Percentiles rank a stretch among this genome's conserved stretches.
These are phyloP conservation scores for Salisapilia sapeloensis DNA, from an alignment of 352 stramenopile species.

Conservation along the genomic window DNA sequence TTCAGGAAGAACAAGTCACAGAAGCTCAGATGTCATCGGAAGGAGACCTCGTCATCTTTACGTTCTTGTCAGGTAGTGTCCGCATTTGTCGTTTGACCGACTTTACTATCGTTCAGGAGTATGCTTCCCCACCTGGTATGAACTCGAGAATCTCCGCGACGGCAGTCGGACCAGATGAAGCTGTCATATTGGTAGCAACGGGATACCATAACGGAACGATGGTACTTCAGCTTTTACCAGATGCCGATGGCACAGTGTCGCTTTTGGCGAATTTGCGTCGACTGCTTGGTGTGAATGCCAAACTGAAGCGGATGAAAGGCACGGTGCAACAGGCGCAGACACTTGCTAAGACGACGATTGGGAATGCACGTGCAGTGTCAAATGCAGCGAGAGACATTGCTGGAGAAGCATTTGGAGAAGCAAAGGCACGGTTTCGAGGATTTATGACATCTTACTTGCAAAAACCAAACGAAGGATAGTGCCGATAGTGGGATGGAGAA, in stretches of 20 bases:
- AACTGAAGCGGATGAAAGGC: slow-evolving; percentile 76
- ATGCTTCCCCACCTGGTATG: slow-evolving; percentile 10
- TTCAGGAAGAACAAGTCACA: slow-evolving; percentile 23
- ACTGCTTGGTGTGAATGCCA: slow-evolving; percentile 59
- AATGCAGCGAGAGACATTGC: slow-evolving; percentile 73
- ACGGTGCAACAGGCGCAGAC: slow-evolving; percentile 80
- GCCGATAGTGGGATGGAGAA: too few relatives aligned
- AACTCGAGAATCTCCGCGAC: slow-evolving; percentile 31
- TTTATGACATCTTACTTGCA: slow-evolving; percentile 49
- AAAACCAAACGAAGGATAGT: slow-evolving; percentile 12
- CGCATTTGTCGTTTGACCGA: slow-evolving; percentile 66
- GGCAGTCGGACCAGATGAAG: slow-evolving; percentile 56
- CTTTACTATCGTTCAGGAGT: slow-evolving; percentile 64
- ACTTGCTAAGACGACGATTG: slow-evolving; percentile 61
- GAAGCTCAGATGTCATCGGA: slow-evolving; percentile 42
- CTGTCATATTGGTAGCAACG: slow-evolving; percentile 48
- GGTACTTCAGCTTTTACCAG: slow-evolving; percentile 61
- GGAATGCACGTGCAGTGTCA: slow-evolving; percentile 69
- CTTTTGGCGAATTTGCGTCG: slow-evolving; percentile 53
- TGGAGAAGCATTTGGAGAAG: slow-evolving; percentile 63
- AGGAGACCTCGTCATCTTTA: slow-evolving; percentile 58
- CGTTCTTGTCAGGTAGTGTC: slow-evolving; percentile 19
- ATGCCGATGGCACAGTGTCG: slow-evolving; percentile 61
- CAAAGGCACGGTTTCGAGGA: slow-evolving; percentile 65
- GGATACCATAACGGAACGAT: slow-evolving; percentile 58